Conservation (phyloP, 768 basidiomycete genomes). For the Phylloporus sp. region DNA sequence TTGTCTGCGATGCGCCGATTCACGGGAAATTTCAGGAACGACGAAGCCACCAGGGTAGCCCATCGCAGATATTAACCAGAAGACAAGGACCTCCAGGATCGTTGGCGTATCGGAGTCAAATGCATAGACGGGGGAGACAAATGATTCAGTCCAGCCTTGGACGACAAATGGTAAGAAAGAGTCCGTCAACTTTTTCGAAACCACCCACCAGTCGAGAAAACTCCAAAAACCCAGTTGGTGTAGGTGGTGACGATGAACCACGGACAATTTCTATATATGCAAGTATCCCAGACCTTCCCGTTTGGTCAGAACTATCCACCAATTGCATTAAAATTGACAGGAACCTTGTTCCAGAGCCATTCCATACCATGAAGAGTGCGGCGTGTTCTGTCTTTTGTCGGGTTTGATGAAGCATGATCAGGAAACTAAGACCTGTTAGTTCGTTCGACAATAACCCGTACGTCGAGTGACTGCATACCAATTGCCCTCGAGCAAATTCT, state of each 20-base stretch:
- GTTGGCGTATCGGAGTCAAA: conserved; percentile 41
- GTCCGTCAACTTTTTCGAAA: background rate
- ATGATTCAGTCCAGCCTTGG: conserved; percentile 51
- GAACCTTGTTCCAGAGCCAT: conserved; percentile 53
- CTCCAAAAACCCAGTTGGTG: conserved; percentile 40
- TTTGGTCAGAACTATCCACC: conserved; percentile 4
- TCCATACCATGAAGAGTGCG: conserved; percentile 34
- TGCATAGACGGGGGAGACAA: conserved; percentile 43
- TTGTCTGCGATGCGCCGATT: conserved; percentile 17
- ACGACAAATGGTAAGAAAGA: background rate
- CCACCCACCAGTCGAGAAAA: conserved; percentile 36
- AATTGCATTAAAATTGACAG: background rate
- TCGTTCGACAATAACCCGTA: background rate
- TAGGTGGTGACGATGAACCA: conserved; percentile 43
- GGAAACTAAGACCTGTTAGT: conserved; percentile 17
- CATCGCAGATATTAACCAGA: conserved; percentile 55
- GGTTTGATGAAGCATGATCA: conserved; percentile 7
- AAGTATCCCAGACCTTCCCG: conserved; percentile 37
- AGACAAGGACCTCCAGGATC: conserved; percentile 46
- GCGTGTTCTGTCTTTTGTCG: background rate
- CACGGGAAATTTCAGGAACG: conserved; percentile 23
- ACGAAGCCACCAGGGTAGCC: conserved; percentile 30
- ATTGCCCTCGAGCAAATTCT: conserved; percentile 26
- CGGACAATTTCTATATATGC: conserved; percentile 30
- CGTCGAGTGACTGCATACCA: conserved; percentile 11